Conservation (phyloP, 805 yeast species). For the Sporopachydermia quercuum region DNA sequence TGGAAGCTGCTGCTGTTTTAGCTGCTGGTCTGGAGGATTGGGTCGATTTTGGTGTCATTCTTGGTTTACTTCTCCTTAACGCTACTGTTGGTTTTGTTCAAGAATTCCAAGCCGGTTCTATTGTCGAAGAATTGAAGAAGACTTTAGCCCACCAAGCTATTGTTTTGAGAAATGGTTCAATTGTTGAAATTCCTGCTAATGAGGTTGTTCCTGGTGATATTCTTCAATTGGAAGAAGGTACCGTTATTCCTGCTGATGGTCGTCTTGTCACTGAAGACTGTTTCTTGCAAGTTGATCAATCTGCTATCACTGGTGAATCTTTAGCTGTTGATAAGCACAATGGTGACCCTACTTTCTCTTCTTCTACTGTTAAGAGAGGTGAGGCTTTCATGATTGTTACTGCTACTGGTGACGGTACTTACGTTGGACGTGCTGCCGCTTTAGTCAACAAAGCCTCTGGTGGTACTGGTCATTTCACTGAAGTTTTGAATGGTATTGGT, state of each 20-base stretch:
- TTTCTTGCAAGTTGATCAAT: slow-evolving; percentile 81
- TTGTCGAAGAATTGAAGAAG: slow-evolving; percentile 90
- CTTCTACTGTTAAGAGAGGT: slow-evolving; percentile 93
- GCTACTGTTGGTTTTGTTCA: slow-evolving; percentile 93
- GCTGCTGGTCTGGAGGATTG: slow-evolving; percentile 96
- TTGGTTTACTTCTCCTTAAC: slow-evolving; percentile 75
- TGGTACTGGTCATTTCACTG: slow-evolving; percentile 93
- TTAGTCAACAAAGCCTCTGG: slow-evolving; percentile 90
- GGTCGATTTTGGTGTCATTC: slow-evolving; percentile 97
- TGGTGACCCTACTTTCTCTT: slow-evolving; percentile 85
- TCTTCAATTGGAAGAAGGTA: slow-evolving; percentile 83
- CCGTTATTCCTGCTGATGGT: slow-evolving; percentile 88
- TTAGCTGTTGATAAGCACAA: slow-evolving; percentile 86
- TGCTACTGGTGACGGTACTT: slow-evolving; percentile 88
- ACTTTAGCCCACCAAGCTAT: slow-evolving; percentile 83
- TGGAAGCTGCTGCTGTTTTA: slow-evolving; percentile 89
- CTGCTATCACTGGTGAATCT: slow-evolving; percentile 96
- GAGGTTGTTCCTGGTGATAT: slow-evolving; percentile 94
- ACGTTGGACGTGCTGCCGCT: slow-evolving; percentile 96
- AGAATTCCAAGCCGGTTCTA: slow-evolving; percentile 96
- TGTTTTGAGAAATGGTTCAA: slow-evolving; percentile 73
- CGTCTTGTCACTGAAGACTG: slow-evolving; percentile 77
- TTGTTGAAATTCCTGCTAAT: slow-evolving; percentile 62
- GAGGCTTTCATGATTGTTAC: slow-evolving; percentile 88
- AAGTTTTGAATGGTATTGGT: slow-evolving; percentile 95